Evolutionary conservation across 371 early-diverging fungal genomes (phyloP), one percentile per base, ranked within the genome.

Genomic region (Rhizopus arrhizus): DNA sequence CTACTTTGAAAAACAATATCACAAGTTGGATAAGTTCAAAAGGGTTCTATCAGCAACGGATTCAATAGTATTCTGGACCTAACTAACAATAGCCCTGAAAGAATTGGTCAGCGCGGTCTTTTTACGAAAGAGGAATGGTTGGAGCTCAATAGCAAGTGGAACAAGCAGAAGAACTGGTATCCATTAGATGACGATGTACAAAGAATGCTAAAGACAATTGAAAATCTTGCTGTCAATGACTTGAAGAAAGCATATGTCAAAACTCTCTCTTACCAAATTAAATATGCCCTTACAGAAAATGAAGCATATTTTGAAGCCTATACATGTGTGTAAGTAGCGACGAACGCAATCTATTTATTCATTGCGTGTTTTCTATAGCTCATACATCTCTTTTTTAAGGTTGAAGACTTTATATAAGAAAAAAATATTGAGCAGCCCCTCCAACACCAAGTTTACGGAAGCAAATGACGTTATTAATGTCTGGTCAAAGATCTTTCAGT

Each of bases 11-110:
- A 54, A 42, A 54, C 43, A 56, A 56, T 56, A 56, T 56, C 45
- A 43, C 47, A 56, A 46, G 56, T 46, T 56, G 56, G 45, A 56
- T 56, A 46, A 56, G 47, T 43, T 56, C 47, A 46, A 56, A 56
- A 56, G 41, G 35, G 33, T 46, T 56, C 47, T 34, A 56, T 56
- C 45, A 46, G 56, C 56, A 56, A 56, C 35, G 56, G 45, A 56
- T 56, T 56, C 47, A 46, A 56, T 46, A 56, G 56, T 56, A 56
- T 56, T 56, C 47, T 56, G 32, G 56, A 56, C 33, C 56, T 56
- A 46, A 54, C 42, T 42, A 41, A 54, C 40, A 54, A 42, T 54
- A 54, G 28, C 3, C 54, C 29, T 54, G 54, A 54, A 54, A 38
- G 54, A 54, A 54, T 29, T 38, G 40, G 31, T 42, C 15, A 46